Percentiles rank a stretch among this genome's conserved stretches.
phyloP scores from a whole-genome alignment of 805 yeast genomes.

The Myxozyma melibiosi region DNA sequence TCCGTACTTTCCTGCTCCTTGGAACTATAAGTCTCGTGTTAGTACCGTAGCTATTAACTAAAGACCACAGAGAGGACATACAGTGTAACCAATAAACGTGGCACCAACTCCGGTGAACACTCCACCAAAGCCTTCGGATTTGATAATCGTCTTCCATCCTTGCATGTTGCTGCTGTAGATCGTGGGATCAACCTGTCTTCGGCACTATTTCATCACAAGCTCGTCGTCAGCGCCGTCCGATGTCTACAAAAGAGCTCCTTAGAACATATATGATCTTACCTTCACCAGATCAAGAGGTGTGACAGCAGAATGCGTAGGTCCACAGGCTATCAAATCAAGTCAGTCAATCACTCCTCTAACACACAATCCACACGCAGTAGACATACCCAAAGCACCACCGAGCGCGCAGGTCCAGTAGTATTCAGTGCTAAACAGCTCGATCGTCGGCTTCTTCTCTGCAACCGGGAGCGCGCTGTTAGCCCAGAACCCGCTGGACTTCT shows the following conservation, averaged over 20 bases:
- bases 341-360: background rate
- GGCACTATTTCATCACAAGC: background rate
- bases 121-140: background rate
- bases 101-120: conserved; percentile 65
- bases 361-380: background rate
- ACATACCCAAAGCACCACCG: conserved; percentile 61
- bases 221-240: background rate
- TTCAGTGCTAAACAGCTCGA: conserved; percentile 60
- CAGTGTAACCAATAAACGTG: conserved; percentile 84
- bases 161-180: conserved; percentile 49
- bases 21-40: conserved; percentile 45
- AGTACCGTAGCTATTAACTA: background rate
- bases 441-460: conserved; percentile 34
- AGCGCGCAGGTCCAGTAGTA: conserved; percentile 72
- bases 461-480: background rate
- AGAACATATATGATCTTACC: conserved; percentile 17
- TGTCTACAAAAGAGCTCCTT: background rate
- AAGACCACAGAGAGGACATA: background rate
- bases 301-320: conserved; percentile 92
- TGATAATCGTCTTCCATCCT: conserved; percentile 12
- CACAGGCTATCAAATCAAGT: conserved; percentile 64
- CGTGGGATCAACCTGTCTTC: conserved; percentile 47
- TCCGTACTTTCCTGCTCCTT: conserved; percentile 97
- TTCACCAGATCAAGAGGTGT: conserved; percentile 93
- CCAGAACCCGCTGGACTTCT: background rate